These are phyloP conservation scores for Vanrija pseudolonga DNA, from an alignment of 1,284 basidiomycete species.

Conservation along the genomic window DNA sequence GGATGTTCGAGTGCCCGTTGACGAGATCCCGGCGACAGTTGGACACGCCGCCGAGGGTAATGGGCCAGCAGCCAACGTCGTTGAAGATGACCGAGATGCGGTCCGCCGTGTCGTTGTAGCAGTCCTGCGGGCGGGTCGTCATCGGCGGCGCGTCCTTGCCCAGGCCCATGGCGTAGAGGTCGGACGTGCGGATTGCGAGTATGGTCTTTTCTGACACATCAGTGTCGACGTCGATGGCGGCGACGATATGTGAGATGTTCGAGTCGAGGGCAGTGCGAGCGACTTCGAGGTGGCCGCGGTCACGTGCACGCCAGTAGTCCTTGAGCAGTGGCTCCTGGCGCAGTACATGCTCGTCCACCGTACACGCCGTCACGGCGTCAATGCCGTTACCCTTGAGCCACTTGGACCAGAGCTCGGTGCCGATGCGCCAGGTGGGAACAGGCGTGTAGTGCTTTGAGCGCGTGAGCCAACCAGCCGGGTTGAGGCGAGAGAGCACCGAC, in stretches of 20 bases:
- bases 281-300: slow-evolving; percentile 1
- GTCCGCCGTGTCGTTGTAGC: slow-evolving; percentile 11
- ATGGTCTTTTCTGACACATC: slow-evolving; percentile 10
- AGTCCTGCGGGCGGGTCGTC: slow-evolving; percentile 11
- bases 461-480: neutral
- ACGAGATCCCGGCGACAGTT: slow-evolving; percentile 14
- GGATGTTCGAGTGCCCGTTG: slow-evolving; percentile 10
- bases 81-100: slow-evolving; percentile 12
- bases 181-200: slow-evolving; percentile 8
- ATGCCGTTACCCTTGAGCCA: slow-evolving; percentile 6
- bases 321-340: slow-evolving; percentile 8
- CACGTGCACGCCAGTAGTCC: slow-evolving; percentile 9
- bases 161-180: slow-evolving; percentile 15
- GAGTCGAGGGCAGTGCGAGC: slow-evolving; percentile 5
- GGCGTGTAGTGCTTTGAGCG: neutral
- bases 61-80: slow-evolving; percentile 12
- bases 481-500: neutral
- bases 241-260: slow-evolving; percentile 8
- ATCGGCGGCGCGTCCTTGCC: slow-evolving; percentile 8
- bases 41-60: slow-evolving; percentile 11
- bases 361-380: slow-evolving; percentile 12
- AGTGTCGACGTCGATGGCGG: slow-evolving; percentile 9
- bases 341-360: slow-evolving; percentile 11
- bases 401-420: slow-evolving; percentile 11
- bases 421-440: slow-evolving; percentile 6